Conservation (phyloP, 1,139 yeast species). For the Citeromyces hawaiiensis region DNA sequence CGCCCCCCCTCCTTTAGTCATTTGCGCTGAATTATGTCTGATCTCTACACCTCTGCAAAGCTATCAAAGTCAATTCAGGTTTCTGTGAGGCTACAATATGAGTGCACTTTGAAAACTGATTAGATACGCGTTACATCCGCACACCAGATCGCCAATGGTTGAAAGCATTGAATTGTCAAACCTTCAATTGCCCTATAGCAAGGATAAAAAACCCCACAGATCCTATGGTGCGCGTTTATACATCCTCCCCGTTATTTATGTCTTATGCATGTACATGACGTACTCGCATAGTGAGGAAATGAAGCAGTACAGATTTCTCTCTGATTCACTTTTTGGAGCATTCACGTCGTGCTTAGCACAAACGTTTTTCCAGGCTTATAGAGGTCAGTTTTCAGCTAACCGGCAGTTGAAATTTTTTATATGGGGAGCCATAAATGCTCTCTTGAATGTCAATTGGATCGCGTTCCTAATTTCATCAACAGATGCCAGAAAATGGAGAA, state of each 20-base stretch:
- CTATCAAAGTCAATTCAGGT: too few relatives aligned
- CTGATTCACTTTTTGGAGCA: conserved; percentile 15
- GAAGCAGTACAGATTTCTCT: conserved; percentile 12
- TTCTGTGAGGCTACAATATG: too few relatives aligned
- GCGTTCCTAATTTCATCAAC: conserved; percentile 26
- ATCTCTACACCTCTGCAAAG: too few relatives aligned
- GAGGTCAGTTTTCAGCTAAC: conserved; percentile 24
- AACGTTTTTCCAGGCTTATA: conserved; percentile 34
- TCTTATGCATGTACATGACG: not conserved
- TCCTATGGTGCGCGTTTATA: not conserved
- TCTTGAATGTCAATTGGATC: conserved; percentile 44
- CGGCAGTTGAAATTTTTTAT: conserved; percentile 34
- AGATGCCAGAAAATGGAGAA: conserved; percentile 23
- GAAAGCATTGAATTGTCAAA: conserved; percentile 3
- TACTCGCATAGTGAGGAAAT: not conserved
- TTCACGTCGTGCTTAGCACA: conserved; percentile 45
- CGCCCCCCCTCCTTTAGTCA: too few relatives aligned
- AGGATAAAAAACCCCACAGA: not conserved
- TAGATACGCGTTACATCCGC: not conserved
- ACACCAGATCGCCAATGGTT: conserved; percentile 1
- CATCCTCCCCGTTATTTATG: not conserved
- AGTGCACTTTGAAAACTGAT: not conserved
- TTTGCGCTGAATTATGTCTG: too few relatives aligned
- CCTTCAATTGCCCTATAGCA: conserved; percentile 3
- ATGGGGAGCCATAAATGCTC: conserved; percentile 55